Base-by-base conservation (phyloP, 768 basidiomycete species). In the Solioccasus polychromus region DNA sequence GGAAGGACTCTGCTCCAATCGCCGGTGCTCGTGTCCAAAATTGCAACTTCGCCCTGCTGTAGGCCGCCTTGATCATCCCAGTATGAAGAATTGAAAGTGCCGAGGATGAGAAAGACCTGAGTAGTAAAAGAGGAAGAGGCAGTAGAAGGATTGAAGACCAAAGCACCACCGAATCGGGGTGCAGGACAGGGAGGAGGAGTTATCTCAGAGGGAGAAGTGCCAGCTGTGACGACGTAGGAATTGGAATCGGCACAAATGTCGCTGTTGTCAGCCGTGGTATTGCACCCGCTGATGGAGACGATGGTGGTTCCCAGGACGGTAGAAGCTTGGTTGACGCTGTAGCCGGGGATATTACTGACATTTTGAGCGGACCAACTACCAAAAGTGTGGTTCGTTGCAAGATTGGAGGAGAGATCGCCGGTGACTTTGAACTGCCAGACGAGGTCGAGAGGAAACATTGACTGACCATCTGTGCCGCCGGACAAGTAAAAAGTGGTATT, bases 1-100 rank as follows among this genome's bases (percentile, higher is more conserved):
- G 88, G 88, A 28, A 90, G 63, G 15, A 88, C 63, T 53, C 88
- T 77, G 37, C 78, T 80, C 89, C 87, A 91, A 8, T 75, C 68
- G 6, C 77, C 83, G 3, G 80, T 76, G 26, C 72, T 68, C 25
- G 74, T 70, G 51, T 88, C 78, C 30, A 89, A 66, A 11, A 90
- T 69, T 45, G 76, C 88, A 44, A 92, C 79, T 74, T 91, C 89
- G 26, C 89, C 89, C 1, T 71, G 68, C n/a, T 69, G 61, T 15
- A 82, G 69, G 2, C 80, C 80, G 24, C 71, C 74, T 29, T 71
- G 74, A 59, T 89, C 88, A 39, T 84, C 57, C 88, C 88, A 91
- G 38, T 70, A 55, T 7, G 80, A 75, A 8, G 68, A 60, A 58
- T 91, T 75, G 45, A 86, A 79, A 6, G 75, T 77, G 8, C 89